Percentiles rank a stretch among this genome's conserved stretches.
Conservation (phyloP, 306 rosid genomes). For the Albizia julibrissin region DNA sequence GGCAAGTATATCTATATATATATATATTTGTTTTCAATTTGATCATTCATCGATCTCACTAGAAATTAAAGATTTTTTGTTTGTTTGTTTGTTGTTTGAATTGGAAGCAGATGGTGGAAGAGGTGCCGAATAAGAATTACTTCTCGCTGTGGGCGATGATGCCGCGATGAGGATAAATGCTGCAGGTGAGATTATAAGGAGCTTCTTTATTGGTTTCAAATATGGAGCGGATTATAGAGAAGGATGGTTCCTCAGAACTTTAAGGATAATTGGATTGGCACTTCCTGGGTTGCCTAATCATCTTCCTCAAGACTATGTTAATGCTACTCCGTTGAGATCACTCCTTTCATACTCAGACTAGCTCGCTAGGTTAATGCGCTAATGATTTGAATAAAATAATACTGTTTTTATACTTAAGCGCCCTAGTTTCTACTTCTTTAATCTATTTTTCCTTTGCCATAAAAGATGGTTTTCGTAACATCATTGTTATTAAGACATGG, state of each 20-base stretch:
- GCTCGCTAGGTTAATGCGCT: not conserved
- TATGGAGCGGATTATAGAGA: conserved; percentile 43
- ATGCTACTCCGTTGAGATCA: conserved; percentile 43
- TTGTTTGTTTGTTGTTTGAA: not conserved
- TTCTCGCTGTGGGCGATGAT: conserved; percentile 7
- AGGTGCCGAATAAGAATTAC: conserved; percentile 58
- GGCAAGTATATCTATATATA: no score
- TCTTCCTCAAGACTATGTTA: conserved; percentile 51
- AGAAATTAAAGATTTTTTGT: not conserved
- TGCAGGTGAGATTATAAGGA: conserved; percentile 47
- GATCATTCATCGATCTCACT: not conserved
- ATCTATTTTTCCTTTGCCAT: no score
- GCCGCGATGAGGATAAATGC: conserved; percentile 41
- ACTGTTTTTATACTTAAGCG: no score
- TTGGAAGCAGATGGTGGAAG: conserved; percentile 33
- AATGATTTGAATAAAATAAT: not conserved
- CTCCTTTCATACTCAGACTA: not conserved
- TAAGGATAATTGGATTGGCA: conserved; percentile 41
- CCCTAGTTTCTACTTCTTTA: no score
- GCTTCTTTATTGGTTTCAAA: conserved; percentile 38
- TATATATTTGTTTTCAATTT: no score
- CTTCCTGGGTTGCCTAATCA: conserved; percentile 47
- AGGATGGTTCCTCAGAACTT: conserved; percentile 32
- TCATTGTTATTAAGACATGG: not conserved
- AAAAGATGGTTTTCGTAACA: no score